Base-by-base conservation (phyloP, 31 red algal genomes). In the Asparagopsis taxiformis region DNA sequence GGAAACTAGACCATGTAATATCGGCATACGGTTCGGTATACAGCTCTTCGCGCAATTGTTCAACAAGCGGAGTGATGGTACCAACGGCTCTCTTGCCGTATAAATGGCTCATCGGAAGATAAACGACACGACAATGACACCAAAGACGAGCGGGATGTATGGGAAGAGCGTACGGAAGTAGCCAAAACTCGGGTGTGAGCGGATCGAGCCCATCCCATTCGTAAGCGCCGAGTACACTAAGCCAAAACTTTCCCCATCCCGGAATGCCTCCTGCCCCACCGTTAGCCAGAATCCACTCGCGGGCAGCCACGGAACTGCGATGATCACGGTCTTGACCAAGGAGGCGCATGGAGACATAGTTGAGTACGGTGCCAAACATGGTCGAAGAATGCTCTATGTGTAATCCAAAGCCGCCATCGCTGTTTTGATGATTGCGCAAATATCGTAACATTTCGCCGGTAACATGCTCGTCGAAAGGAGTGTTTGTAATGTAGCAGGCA, bases 171-270 rank as follows among this genome's bases (percentile, higher is more conserved):
- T 99, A 99, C 0, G 96, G 96, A 58, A 99, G 56, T 1, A 94
- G 56, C 96, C 96, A 99, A 67, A 95, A 94, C 66, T 99, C 96
- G 9, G 96, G 96, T 17, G 96, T 94, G 17, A 99, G 83, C 23
- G 96, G 96, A 75, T 99, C 93, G 28, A 99, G 11, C 29, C 91
- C 96, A 3, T 77, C 68, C 91, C 92, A 99, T 13, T 91, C 86
- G 68, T 99, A 95, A 10, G 85, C 78, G 33, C 91, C 91, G 2
- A 99, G 70, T 0, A 94, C 77, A 36, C 81, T 68, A 37, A 99
- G 88, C 91, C 92, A 99, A 54, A 99, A 95, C 77, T 99, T 99
- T 31, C 91, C 96, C 96, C 96, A 99, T 0, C 91, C 85, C 3
- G 96, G 96, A 35, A 85, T 87, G 32, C 91, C 91, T 11, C 71